Percentiles rank a stretch among this genome's conserved stretches.
Conservation (phyloP, 371 early-diverging fungal genomes). For the Rhizomucor pusillus region DNA sequence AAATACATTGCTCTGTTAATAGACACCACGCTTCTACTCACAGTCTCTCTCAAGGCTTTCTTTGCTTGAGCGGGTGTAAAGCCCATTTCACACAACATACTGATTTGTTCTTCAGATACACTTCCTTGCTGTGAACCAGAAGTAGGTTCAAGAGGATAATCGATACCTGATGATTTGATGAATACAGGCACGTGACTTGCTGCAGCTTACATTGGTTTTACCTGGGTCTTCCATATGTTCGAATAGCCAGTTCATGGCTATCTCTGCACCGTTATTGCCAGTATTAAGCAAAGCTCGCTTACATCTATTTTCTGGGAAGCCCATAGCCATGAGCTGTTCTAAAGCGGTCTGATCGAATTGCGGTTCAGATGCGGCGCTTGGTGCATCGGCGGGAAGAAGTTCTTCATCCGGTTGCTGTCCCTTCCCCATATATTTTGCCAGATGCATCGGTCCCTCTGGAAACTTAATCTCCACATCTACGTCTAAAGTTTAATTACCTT, state of each 20-base stretch:
- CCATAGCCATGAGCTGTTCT: constrained; percentile 83
- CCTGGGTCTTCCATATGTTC: constrained; percentile 95
- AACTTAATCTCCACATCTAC: constrained; percentile 60
- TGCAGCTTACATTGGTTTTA: constrained; percentile 12
- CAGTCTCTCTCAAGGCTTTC: constrained; percentile 81
- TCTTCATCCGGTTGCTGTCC: constrained; percentile 76
- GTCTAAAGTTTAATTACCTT: not conserved
- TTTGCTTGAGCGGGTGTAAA: constrained; percentile 80
- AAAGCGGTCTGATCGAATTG: constrained; percentile 64
- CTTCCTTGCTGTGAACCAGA: constrained; percentile 1
- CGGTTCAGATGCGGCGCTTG: constrained; percentile 37
- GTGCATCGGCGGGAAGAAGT: constrained; percentile 66
- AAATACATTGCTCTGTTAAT: not conserved
- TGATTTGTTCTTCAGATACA: constrained; percentile 44
- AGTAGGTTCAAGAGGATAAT: constrained; percentile 36
- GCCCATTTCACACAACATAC: constrained; percentile 86
- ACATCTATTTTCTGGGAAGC: constrained; percentile 84
- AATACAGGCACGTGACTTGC: not conserved
- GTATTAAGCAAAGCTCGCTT: constrained; percentile 79
- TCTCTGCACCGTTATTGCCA: constrained; percentile 79
- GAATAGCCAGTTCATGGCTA: constrained; percentile 92
- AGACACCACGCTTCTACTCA: constrained; percentile 23
- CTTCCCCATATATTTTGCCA: constrained; percentile 61
- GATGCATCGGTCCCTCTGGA: constrained; percentile 45
- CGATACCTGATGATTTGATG: constrained; percentile 25